These are phyloP conservation scores for Eutrema salsugineum DNA, from an alignment of 441 rosid genomes.

Conservation along the genomic window DNA sequence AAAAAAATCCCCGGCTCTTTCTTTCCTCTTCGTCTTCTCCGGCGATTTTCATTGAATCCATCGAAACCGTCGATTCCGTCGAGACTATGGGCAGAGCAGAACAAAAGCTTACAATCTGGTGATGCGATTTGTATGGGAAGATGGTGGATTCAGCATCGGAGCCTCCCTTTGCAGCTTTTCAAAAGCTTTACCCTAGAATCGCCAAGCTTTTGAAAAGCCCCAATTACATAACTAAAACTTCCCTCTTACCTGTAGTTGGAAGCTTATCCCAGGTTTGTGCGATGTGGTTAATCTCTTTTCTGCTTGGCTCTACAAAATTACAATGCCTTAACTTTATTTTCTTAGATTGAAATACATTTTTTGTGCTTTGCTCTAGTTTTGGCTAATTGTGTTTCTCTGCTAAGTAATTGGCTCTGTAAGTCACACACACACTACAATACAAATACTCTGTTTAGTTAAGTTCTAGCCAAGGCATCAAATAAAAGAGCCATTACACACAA, in stretches of 20 bases:
- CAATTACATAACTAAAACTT: conserved; percentile 69
- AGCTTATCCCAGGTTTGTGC: conserved; percentile 83
- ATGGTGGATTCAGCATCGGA: conserved; percentile 68
- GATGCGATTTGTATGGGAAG: conserved; percentile 87
- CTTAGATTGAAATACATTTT: not conserved
- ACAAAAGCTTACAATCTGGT: conserved; percentile 79
- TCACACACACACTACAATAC: not conserved
- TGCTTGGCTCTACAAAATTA: not conserved
- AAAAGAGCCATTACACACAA: too few species aligned
- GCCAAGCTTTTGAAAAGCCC: conserved; percentile 81
- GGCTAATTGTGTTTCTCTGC: conserved; percentile 3
- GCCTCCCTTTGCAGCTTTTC: conserved; percentile 59
- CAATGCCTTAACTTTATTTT: not conserved
- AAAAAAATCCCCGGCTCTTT: too few species aligned
- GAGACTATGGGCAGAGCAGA: conserved; percentile 97
- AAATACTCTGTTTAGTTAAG: not conserved
- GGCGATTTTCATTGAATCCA: too few species aligned
- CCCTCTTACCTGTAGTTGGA: conserved; percentile 71
- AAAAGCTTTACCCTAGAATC: conserved; percentile 79
- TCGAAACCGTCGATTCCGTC: too few species aligned
- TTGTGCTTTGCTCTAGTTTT: not conserved
- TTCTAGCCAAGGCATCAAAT: too few species aligned
- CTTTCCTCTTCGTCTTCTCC: too few species aligned
- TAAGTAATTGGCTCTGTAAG: conserved; percentile 76
- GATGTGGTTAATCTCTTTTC: not conserved